Conservation (phyloP, 169 alveolate genomes). For the Plasmodium cynomolgi region DNA sequence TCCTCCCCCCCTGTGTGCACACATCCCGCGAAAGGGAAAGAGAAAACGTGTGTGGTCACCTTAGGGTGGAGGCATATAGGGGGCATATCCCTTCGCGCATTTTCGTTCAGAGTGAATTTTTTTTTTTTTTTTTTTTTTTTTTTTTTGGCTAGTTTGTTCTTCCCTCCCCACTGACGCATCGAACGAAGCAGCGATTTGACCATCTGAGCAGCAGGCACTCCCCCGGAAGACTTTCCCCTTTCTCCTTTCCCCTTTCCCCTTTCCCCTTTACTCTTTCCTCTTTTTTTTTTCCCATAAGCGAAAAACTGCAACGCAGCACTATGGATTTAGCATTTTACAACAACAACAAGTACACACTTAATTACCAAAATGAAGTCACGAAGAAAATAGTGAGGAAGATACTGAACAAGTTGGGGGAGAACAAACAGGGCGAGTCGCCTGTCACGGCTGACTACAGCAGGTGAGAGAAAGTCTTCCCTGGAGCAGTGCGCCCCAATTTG, state of each 20-base stretch:
- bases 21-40: neutral
- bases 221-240: neutral
- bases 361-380: slow-evolving; percentile 35
- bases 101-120: neutral
- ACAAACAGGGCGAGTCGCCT: slow-evolving; percentile 10
- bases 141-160: neutral
- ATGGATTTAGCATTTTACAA: slow-evolving; percentile 24
- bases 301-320: neutral
- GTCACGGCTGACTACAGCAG: slow-evolving; percentile 33
- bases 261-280: neutral
- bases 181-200: neutral
- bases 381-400: slow-evolving; percentile 49
- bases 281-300: neutral
- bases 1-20: neutral
- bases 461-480: neutral
- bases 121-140: too few species aligned
- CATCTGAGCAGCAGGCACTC: neutral
- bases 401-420: neutral
- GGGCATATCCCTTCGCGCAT: neutral
- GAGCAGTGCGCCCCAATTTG: neutral
- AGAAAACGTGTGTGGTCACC: neutral
- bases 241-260: neutral
- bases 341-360: neutral
- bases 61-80: neutral
- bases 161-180: neutral